Percentiles rank a stretch among this genome's conserved stretches.
Evolutionary conservation across 192 early-diverging fungal genomes (phyloP).

Genomic region (Dissophora globulifera): DNA sequence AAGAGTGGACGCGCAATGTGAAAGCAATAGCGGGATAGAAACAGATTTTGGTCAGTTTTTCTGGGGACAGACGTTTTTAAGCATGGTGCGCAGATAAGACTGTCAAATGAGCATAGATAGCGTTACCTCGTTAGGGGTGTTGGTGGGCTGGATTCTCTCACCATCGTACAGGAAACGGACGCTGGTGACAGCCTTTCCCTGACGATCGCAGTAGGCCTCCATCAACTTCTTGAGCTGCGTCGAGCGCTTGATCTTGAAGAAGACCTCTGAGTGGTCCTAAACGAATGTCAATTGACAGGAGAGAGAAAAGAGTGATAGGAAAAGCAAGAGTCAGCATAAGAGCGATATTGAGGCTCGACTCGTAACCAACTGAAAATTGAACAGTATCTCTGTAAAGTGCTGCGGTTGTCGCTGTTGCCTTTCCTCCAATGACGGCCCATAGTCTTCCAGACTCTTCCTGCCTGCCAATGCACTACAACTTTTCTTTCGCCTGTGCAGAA

Average conservation of each 20-base stretch:
- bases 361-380: too few relatives aligned
- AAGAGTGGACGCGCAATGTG: too few relatives aligned
- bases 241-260: constrained; percentile 96
- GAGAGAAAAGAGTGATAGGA: too few relatives aligned
- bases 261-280: constrained; percentile 79
- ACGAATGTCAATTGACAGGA: background rate
- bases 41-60: background rate
- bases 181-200: constrained; percentile 79
- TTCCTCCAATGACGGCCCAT: too few relatives aligned
- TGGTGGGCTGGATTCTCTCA: constrained; percentile 77
- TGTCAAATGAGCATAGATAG: background rate
- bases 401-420: too few relatives aligned
- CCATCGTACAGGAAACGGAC: constrained; percentile 96
- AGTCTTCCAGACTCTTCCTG: too few relatives aligned
- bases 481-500: too few relatives aligned
- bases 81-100: too few relatives aligned
- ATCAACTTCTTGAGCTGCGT: constrained; percentile 94
- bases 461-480: too few relatives aligned
- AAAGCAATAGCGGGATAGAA: background rate
- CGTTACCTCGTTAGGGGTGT: constrained; percentile 88
- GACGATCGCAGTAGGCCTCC: constrained; percentile 92
- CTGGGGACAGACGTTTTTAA: too few relatives aligned
- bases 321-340: too few relatives aligned
- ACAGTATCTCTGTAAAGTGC: too few relatives aligned
- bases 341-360: background rate